These are phyloP conservation scores for Candida dajiaensis DNA, from an alignment of 805 yeast species.

Conservation along the genomic window DNA sequence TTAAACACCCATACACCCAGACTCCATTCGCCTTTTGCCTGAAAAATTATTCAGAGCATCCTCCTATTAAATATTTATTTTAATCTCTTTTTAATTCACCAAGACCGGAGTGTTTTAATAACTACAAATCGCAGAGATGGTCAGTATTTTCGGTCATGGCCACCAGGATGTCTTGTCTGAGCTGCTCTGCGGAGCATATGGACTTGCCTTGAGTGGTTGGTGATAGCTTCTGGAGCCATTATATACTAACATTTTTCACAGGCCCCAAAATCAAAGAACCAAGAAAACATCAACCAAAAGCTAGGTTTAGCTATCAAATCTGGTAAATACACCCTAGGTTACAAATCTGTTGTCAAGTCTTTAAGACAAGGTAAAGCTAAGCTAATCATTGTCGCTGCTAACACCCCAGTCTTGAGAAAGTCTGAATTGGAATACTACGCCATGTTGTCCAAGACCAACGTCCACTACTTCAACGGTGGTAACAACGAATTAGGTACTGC, in stretches of 20 bases:
- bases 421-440: constrained; percentile 99
- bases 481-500: constrained; percentile 99
- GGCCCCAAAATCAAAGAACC: constrained; percentile 93
- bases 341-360: constrained; percentile 97
- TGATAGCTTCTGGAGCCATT: neutral
- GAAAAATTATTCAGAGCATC: neutral
- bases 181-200: neutral
- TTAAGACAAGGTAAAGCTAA: constrained; percentile 99
- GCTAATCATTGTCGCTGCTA: constrained; percentile 95
- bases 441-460: constrained; percentile 95
- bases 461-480: constrained; percentile 99
- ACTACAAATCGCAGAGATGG: constrained; percentile 88
- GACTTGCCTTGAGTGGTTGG: neutral
- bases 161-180: neutral
- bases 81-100: constrained; percentile 14
- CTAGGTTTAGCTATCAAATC: constrained; percentile 97
- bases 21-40: neutral
- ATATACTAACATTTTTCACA: constrained; percentile 38
- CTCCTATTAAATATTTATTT: neutral
- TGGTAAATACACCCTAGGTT: constrained; percentile 99
- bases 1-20: constrained; percentile 3
- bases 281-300: constrained; percentile 96
- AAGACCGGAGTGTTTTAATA: constrained; percentile 88
- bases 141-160: constrained; percentile 47
- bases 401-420: constrained; percentile 99